phyloP scores from a whole-genome alignment of 2,329 filamentous ascomycete genomes.

The Fusarium xyrophilum region DNA sequence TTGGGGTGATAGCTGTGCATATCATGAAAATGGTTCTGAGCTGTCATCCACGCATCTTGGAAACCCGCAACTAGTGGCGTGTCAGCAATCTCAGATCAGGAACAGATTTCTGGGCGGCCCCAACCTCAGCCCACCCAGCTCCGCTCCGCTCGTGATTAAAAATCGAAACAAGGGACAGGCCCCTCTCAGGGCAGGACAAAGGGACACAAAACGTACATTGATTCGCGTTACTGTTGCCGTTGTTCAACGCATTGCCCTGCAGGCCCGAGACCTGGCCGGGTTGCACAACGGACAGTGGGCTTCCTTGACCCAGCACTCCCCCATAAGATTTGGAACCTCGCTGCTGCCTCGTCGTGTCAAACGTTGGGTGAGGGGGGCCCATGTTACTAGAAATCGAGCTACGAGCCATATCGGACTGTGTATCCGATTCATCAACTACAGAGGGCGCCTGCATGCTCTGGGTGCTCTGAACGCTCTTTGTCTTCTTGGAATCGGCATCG shows the following conservation, averaged over 20 bases:
- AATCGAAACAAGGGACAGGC: constrained; percentile 34
- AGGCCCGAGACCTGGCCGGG: constrained; percentile 72
- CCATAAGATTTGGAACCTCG: constrained; percentile 53
- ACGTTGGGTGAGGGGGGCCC: constrained; percentile 57
- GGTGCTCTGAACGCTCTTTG: constrained; percentile 64
- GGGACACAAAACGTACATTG: constrained; percentile 69
- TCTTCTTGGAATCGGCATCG: constrained; percentile 80
- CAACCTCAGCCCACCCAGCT: constrained; percentile 36
- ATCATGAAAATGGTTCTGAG: constrained; percentile 80
- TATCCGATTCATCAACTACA: constrained; percentile 67
- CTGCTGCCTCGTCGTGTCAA: constrained; percentile 47
- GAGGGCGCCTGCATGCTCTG: constrained; percentile 54
- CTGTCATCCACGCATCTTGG: constrained; percentile 79
- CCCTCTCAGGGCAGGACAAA: constrained; percentile 31
- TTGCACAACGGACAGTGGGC: constrained; percentile 73
- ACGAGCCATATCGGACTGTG: constrained; percentile 57
- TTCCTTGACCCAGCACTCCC: constrained; percentile 56
- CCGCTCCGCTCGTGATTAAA: constrained; percentile 38
- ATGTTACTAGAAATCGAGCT: constrained; percentile 66
- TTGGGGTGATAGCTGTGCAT: constrained; percentile 93
- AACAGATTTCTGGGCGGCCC: constrained; percentile 30
- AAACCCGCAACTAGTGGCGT: constrained; percentile 73
- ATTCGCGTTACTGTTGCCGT: constrained; percentile 66
- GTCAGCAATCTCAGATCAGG: constrained; percentile 39
- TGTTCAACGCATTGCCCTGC: constrained; percentile 64